Percentiles rank a stretch among this genome's conserved stretches.
Evolutionary conservation across 805 yeast genomes (phyloP).

Genomic region (Saitoella complicata): DNA sequence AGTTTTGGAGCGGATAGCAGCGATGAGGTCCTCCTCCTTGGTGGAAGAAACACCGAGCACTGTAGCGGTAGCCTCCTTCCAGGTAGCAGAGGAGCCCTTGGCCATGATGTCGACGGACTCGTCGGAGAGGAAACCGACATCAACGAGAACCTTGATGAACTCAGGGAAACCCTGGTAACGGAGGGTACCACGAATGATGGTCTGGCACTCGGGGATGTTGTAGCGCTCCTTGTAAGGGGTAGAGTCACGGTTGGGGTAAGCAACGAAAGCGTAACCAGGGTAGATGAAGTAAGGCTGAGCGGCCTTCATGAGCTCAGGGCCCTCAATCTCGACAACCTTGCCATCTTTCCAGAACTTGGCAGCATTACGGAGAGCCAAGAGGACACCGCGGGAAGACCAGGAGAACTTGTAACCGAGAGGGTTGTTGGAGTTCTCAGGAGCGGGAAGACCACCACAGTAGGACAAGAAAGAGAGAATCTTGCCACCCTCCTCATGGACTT

Average conservation of each 20-base stretch:
- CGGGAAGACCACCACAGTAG: constrained; percentile 98
- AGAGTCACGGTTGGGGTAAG: constrained; percentile 97
- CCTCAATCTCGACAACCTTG: constrained; percentile 56
- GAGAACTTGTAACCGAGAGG: constrained; percentile 98
- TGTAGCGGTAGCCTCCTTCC: constrained; percentile 77
- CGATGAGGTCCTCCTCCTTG: constrained; percentile 54
- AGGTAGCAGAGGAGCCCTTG: constrained; percentile 29
- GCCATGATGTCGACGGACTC: constrained; percentile 45
- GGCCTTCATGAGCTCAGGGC: constrained; percentile 86
- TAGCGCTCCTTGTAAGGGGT: constrained; percentile 84
- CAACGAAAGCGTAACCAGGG: constrained; percentile 89
- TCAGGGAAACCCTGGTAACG: constrained; percentile 99
- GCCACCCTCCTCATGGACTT: constrained; percentile 82
- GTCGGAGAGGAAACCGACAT: constrained; percentile 81
- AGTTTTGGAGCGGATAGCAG: constrained; percentile 62
- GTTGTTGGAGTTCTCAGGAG: constrained; percentile 94
- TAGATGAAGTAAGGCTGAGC: constrained; percentile 90
- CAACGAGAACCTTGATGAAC: constrained; percentile 87
- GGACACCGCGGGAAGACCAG: constrained; percentile 97
- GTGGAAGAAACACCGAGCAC: constrained; percentile 60
- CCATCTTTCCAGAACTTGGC: constrained; percentile 86
- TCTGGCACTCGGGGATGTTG: constrained; percentile 91
- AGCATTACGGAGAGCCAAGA: constrained; percentile 84
- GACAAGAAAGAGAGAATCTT: constrained; percentile 86
- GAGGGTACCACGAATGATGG: constrained; percentile 90